A percentile compares a stretch with the other conserved stretches of the same genome.
Conservation (phyloP, 305 asterid species). For the Galium porrigens region DNA sequence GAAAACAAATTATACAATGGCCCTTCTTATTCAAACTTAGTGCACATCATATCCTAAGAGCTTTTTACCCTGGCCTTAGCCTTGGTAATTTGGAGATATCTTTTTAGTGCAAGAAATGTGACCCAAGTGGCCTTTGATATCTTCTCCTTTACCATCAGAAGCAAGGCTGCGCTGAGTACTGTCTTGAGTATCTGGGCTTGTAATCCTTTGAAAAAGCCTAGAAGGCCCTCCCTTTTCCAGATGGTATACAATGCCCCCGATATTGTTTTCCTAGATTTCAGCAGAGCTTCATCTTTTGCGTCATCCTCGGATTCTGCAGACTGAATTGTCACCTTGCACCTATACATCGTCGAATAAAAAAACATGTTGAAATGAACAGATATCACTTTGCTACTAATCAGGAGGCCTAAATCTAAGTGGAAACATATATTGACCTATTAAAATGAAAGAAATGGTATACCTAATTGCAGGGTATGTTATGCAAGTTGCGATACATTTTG, state of each 20-base stretch:
- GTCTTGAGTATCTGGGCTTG: slow-evolving; percentile 88
- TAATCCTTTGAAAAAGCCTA: slow-evolving; percentile 77
- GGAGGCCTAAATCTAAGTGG: neutral
- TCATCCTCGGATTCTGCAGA: slow-evolving; percentile 58
- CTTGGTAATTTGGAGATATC: slow-evolving; percentile 33
- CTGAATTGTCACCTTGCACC: slow-evolving; percentile 94
- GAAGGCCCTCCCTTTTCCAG: slow-evolving; percentile 65
- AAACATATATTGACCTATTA: neutral
- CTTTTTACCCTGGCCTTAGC: slow-evolving; percentile 41
- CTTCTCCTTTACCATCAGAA: slow-evolving; percentile 85
- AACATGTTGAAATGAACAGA: neutral
- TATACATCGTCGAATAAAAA: slow-evolving; percentile 11
- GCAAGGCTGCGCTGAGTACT: slow-evolving; percentile 71
- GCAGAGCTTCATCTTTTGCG: slow-evolving; percentile 22
- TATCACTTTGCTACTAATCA: neutral
- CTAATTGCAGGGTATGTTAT: slow-evolving; percentile 74
- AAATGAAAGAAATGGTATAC: slow-evolving; percentile 21
- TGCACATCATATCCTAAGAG: slow-evolving; percentile 22
- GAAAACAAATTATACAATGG: neutral
- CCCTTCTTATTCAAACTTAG: slow-evolving; percentile 3
- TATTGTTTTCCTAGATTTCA: slow-evolving; percentile 40
- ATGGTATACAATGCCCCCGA: slow-evolving; percentile 43
- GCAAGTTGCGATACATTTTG: slow-evolving; percentile 79
- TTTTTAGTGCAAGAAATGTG: slow-evolving; percentile 43
- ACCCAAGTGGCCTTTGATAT: slow-evolving; percentile 82